A percentile compares a stretch with the other conserved stretches of the same genome.
Evolutionary conservation across 139 green algal genomes (phyloP).

Genomic region (Pedinophyceae sp.): DNA sequence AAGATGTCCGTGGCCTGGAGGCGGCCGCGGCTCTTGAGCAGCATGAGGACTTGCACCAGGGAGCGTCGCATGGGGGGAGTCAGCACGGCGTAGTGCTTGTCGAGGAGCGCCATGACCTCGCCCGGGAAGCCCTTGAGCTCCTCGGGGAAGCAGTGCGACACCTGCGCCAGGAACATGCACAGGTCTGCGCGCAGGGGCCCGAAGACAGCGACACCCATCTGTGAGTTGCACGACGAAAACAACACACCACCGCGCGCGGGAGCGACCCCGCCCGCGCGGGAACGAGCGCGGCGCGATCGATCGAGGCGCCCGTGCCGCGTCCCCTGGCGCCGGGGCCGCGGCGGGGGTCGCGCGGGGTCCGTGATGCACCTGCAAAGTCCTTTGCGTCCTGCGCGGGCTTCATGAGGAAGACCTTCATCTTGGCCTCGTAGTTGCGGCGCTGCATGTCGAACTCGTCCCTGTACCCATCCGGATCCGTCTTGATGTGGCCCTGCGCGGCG

Average conservation of each 20-base stretch:
- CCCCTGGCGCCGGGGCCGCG: no score
- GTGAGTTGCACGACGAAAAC: no score
- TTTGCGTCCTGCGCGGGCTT: constrained; percentile 52
- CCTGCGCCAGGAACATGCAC: constrained; percentile 75
- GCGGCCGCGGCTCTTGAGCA: constrained; percentile 64
- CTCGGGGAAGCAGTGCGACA: constrained; percentile 52
- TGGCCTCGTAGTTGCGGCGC: constrained; percentile 70
- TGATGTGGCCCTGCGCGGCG: constrained; percentile 72
- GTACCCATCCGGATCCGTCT: constrained; percentile 81
- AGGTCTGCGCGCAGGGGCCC: constrained; percentile 22
- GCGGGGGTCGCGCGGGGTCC: no score
- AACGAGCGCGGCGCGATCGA: no score
- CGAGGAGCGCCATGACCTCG: constrained; percentile 69
- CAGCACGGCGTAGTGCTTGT: constrained; percentile 53
- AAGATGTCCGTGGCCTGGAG: constrained; percentile 50
- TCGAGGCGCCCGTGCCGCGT: no score
- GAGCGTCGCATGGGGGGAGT: constrained; percentile 41
- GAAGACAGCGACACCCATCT: not conserved
- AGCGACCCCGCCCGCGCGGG: no score
- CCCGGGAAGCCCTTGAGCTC: constrained; percentile 38
- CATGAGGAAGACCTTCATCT: constrained; percentile 66
- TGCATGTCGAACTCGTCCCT: constrained; percentile 78
- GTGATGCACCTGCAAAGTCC: constrained; percentile 74
- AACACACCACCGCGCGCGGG: no score
- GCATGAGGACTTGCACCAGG: constrained; percentile 75